These are phyloP conservation scores for Globisporangium nodosum DNA, from an alignment of 352 stramenopile genomes.

Conservation along the genomic window DNA sequence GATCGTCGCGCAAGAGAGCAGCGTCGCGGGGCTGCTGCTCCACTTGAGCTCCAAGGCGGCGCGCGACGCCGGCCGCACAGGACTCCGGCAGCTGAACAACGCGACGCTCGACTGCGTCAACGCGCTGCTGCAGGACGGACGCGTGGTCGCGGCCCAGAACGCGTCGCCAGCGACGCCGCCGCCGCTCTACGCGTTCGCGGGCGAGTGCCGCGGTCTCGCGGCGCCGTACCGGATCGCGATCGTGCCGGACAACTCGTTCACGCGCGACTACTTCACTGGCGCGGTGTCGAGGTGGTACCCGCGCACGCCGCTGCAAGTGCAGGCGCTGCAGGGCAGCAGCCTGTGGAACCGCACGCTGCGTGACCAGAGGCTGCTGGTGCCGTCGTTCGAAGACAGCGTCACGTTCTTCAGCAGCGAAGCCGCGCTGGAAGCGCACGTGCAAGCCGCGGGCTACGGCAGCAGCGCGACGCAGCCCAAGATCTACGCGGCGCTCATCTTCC, in stretches of 20 bases:
- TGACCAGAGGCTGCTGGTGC: slow-evolving; percentile 16
- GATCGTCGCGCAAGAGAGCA: slow-evolving; percentile 2
- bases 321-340: not conserved
- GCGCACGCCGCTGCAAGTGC: slow-evolving; percentile 3
- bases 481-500: slow-evolving; percentile 43
- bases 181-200: slow-evolving; percentile 10
- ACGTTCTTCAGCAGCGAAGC: slow-evolving; percentile 32
- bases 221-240: slow-evolving; percentile 22
- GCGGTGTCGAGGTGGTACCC: slow-evolving; percentile 38
- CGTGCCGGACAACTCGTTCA: slow-evolving; percentile 29
- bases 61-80: not conserved
- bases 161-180: not conserved
- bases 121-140: slow-evolving; percentile 4
- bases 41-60: slow-evolving; percentile 1
- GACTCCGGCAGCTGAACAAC: no score
- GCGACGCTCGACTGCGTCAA: not conserved
- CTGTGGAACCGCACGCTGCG: not conserved
- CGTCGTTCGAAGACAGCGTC: slow-evolving; percentile 29
- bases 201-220: slow-evolving; percentile 8
- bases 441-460: slow-evolving; percentile 22
- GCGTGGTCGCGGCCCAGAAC: not conserved
- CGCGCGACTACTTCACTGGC: slow-evolving; percentile 33
- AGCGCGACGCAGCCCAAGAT: slow-evolving; percentile 26
- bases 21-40: slow-evolving; percentile 3
- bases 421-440: slow-evolving; percentile 31